Base-by-base conservation (phyloP, 371 early-diverging fungal genomes). In the Batrachochytrium dendrobatidis region DNA sequence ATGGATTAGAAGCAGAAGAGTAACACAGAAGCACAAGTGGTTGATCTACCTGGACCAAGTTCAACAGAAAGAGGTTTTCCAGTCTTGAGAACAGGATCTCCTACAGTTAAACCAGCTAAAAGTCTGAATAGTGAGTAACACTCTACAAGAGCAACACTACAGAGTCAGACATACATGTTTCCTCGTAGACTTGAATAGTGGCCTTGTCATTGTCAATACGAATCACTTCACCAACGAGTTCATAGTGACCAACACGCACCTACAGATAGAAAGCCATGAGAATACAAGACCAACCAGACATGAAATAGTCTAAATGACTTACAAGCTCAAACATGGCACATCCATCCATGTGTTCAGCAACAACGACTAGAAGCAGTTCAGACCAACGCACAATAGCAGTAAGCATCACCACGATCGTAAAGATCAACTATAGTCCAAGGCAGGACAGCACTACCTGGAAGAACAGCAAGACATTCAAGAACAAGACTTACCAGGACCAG, bases 131-230 rank as follows among this genome's bases (percentile, higher is more conserved):
- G 12, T n/a, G 39, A 15, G 39, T 12, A 39, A 12, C 12, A 39
- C 15, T n/a, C 12, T 15, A n/a, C 39, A 39, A n/a, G 39, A 39
- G 15, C 15, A n/a, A 12, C 39, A 39, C 12, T n/a, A 39, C 39
- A n/a, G 39, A 22, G 48, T 12, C 17, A 32, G 0, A 59, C 73
- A 61, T 79, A 89, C 93, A 86, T 55, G 99, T 99, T 77, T 99
- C 99, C 74, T 99, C 99, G 83, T 99, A 99, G 24, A 99, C 99
- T 78, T 99, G 99, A 62, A 99, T 92, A 30, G 99, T 99, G 20
- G 94, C 92, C 77, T 94, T 97, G 75, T 99, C 98, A 59, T 90
- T 89, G 49, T 99, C 99, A 59, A 99, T 94, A 78, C 96, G 92
- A 73, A 99, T 99, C 65, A 99, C 99, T 81, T 99, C 99, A 61